A percentile compares a stretch with the other conserved stretches of the same genome.
phyloP scores from a whole-genome alignment of 225 moss, liverwort and hornwort species.

The Pseudisothecium myosuroides region DNA sequence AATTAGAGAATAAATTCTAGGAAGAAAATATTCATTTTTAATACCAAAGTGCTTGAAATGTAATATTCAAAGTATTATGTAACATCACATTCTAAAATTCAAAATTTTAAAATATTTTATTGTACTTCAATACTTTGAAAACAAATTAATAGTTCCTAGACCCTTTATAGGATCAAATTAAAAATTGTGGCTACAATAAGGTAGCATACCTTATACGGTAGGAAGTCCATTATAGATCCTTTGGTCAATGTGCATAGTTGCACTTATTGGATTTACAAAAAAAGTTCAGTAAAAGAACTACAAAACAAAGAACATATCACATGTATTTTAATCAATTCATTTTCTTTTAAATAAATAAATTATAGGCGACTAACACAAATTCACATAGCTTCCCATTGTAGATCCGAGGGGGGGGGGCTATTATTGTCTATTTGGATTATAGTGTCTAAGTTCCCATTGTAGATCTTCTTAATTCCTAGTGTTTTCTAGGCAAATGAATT shows the following conservation, averaged over 20 bases:
- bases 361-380: neutral
- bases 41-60: neutral
- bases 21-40: neutral
- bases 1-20: neutral
- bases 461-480: too few relatives aligned
- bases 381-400: neutral
- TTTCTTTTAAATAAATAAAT: neutral
- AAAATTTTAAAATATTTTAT: neutral
- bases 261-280: neutral
- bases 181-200: neutral
- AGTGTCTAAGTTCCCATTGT: too few relatives aligned
- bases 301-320: neutral
- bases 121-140: neutral
- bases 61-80: neutral
- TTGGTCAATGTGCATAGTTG: neutral
- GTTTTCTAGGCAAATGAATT: neutral
- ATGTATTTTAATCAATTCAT: neutral
- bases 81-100: neutral
- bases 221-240: neutral
- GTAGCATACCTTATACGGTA: neutral
- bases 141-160: neutral
- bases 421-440: neutral
- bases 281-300: rapidly evolving
- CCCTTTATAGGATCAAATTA: neutral
- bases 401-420: too few relatives aligned